A percentile compares a stretch with the other conserved stretches of the same genome.
These are phyloP conservation scores for Acaromyces ingoldii DNA, from an alignment of 1,284 basidiomycete species.

Conservation along the genomic window DNA sequence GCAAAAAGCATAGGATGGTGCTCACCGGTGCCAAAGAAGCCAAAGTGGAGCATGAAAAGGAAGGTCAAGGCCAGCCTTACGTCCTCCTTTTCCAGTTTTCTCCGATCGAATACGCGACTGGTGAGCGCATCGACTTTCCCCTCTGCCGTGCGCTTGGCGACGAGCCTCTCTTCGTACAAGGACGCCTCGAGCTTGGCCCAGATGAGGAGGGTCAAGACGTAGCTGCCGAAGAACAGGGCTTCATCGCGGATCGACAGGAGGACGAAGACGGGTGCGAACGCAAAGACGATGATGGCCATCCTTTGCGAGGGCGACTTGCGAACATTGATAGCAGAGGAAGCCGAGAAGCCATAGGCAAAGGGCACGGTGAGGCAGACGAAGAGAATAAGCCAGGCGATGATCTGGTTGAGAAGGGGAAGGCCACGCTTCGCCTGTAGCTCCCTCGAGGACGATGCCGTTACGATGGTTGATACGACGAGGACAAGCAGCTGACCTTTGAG, in stretches of 20 bases:
- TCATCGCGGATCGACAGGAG: conserved; percentile 77
- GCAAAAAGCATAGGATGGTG: too few relatives aligned
- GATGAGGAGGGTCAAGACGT: conserved; percentile 61
- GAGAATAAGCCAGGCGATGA: conserved; percentile 65
- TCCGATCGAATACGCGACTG: neutral
- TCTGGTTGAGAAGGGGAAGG: conserved; percentile 63
- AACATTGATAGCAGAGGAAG: neutral
- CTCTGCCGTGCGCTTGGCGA: neutral
- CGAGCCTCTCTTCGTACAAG: conserved; percentile 18
- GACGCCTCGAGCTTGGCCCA: conserved; percentile 68
- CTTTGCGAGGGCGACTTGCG: conserved; percentile 42
- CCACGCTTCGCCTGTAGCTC: conserved; percentile 66
- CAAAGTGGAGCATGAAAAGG: conserved; percentile 78
- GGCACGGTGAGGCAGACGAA: conserved; percentile 22
- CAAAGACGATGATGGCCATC: conserved; percentile 50
- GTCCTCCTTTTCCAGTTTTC: conserved; percentile 60
- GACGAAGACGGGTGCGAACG: conserved; percentile 71
- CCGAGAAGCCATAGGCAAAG: conserved; percentile 32
- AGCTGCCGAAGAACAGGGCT: conserved; percentile 72
- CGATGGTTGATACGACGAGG: conserved; percentile 57
- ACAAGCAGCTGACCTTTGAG: conserved; percentile 40
- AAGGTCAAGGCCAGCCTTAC: conserved; percentile 74
- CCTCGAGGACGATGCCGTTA: conserved; percentile 57
- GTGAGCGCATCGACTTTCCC: neutral
- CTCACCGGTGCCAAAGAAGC: conserved; percentile 82